phyloP scores from a whole-genome alignment of 2,329 filamentous ascomycete genomes.

The Penicillium digitatum region DNA sequence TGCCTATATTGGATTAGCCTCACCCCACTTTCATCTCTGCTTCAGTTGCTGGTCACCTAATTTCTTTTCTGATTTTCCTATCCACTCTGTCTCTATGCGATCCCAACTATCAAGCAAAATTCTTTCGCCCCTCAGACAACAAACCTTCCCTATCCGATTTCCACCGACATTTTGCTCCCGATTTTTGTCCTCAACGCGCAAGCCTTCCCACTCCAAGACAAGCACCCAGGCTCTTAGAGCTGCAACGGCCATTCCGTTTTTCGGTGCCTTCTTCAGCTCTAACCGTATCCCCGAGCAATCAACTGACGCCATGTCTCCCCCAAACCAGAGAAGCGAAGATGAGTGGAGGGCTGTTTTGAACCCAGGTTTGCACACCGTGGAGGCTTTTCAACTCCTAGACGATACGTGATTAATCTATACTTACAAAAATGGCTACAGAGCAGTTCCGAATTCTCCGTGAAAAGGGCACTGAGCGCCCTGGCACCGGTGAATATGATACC shows the following conservation, averaged over 20 bases:
- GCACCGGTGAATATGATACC: conserved; percentile 80
- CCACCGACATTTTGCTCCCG: conserved; percentile 20
- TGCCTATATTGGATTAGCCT: conserved; percentile 6
- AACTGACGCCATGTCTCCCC: conserved; percentile 54
- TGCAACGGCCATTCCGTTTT: conserved; percentile 74
- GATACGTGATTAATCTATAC: conserved; percentile 29
- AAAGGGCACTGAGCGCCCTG: conserved; percentile 83
- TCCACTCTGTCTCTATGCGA: conserved; percentile 24
- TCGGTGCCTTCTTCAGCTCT: conserved; percentile 70
- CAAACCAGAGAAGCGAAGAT: conserved; percentile 72
- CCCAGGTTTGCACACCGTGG: conserved; percentile 50
- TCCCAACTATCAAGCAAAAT: conserved; percentile 23
- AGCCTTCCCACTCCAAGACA: conserved; percentile 24
- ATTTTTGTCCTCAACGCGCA: conserved; percentile 15
- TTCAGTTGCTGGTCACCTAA: neutral
- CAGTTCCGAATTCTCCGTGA: conserved; percentile 92
- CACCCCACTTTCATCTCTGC: conserved; percentile 2
- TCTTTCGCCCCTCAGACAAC: conserved; percentile 19
- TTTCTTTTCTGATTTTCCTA: neutral
- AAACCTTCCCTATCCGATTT: conserved; percentile 19
- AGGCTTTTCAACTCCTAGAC: conserved; percentile 26
- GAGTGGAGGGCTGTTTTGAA: conserved; percentile 88
- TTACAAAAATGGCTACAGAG: conserved; percentile 53
- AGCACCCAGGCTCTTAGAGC: conserved; percentile 49
- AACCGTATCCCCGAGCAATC: conserved; percentile 48